Evolutionary conservation across 2,329 filamentous ascomycete genomes (phyloP).

Genomic region (Metarhizium brunneum): DNA sequence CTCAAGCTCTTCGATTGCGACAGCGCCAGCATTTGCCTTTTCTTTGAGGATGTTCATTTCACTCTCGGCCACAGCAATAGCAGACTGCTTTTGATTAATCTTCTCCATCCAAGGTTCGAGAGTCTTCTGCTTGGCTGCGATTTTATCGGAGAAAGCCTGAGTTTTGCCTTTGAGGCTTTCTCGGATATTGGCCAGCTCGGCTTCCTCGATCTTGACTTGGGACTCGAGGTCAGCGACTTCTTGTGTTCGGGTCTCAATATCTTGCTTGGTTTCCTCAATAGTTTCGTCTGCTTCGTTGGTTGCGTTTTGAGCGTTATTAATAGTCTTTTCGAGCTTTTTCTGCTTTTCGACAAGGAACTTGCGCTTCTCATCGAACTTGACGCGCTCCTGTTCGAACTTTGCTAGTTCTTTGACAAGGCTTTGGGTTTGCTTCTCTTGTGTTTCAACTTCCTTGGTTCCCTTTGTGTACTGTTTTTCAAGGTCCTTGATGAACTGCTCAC

Average conservation of each 20-base stretch:
- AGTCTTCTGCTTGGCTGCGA: slow-evolving; percentile 83
- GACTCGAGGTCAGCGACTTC: slow-evolving; percentile 71
- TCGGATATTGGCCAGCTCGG: slow-evolving; percentile 72
- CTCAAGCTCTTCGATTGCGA: slow-evolving; percentile 75
- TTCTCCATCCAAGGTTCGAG: slow-evolving; percentile 95
- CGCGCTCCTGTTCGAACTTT: slow-evolving; percentile 89
- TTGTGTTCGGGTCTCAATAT: slow-evolving; percentile 66
- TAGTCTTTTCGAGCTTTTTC: slow-evolving; percentile 89
- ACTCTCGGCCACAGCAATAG: slow-evolving; percentile 88
- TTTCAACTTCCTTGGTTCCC: slow-evolving; percentile 74
- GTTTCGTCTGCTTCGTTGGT: slow-evolving; percentile 66
- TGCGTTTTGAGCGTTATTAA: slow-evolving; percentile 66
- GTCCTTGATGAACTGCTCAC: slow-evolving; percentile 81
- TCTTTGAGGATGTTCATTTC: slow-evolving; percentile 88
- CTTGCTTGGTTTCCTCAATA: slow-evolving; percentile 66
- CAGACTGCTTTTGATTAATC: slow-evolving; percentile 91
- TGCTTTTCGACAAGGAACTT: slow-evolving; percentile 88
- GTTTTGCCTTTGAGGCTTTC: slow-evolving; percentile 92
- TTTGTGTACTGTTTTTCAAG: slow-evolving; percentile 78
- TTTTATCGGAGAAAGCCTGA: slow-evolving; percentile 86
- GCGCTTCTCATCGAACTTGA: slow-evolving; percentile 96
- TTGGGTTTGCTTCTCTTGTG: slow-evolving; percentile 73
- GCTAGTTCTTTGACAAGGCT: slow-evolving; percentile 75
- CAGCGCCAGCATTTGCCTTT: slow-evolving; percentile 77
- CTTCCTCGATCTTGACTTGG: slow-evolving; percentile 68